Base-by-base conservation (phyloP, 2,329 filamentous ascomycete genomes). In the Trichoderma guizhouense region DNA sequence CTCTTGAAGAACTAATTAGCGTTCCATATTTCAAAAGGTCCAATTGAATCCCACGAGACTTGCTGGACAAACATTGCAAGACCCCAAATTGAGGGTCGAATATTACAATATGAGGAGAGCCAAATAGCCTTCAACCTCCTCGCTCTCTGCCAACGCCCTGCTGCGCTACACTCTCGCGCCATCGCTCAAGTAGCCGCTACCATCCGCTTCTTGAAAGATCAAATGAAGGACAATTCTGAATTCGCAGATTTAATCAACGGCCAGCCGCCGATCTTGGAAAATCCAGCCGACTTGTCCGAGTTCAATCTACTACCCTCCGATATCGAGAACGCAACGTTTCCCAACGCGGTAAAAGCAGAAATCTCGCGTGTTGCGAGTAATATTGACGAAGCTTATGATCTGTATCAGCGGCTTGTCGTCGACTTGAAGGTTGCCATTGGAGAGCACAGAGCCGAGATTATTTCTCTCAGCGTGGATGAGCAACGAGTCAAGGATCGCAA, bases 81-180 rank as follows among this genome's bases (percentile, higher is more conserved):
- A 66, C 87, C 89, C 0, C 87, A 90, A 9, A 91, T 97, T 69
- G 82, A 89, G 66, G 83, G 85, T 1, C 88, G 92, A 58, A 95
- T 97, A 87, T 81, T 85, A 9, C 86, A 89, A 73, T 90, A 91
- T 74, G 88, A 89, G 73, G 89, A 89, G 39, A 88, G 86, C 12
- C 86, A 89, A 67, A 86, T 93, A 34, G 87, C 91, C n/a, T 97
- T 94, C 82, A 94, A 89, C 74, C 88, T 97, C 47, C 85, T 97
- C 63, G 91, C 93, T 28, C 82, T 97, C 2, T 92, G 91, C 74
- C 87, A 88, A 71, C 92, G 91, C 71, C 90, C 93, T 0, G 80
- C 92, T 2, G 76, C 82, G 14, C 79, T 81, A 3, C 82, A 90
- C 12, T 84, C 78, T 72, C 87, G 72, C 79, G 81, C 80, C 6